Base-by-base conservation (phyloP, 176 grass and related monocot genomes). In the Oryza meridionalis region DNA sequence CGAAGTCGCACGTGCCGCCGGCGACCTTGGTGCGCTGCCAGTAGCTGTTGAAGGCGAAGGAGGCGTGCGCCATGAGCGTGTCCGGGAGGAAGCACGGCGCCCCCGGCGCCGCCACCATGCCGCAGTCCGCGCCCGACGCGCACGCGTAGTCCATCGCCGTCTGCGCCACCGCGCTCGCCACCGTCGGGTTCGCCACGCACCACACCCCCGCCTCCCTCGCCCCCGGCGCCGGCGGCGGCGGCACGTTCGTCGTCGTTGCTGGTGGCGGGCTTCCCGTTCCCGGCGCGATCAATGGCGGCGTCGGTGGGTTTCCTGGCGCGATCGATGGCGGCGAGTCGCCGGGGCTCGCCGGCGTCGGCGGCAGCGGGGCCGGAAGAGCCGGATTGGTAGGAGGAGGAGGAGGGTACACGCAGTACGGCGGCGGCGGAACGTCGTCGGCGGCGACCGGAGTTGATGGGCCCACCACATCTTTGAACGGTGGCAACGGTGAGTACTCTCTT, bases 21-120 rank as follows among this genome's bases (percentile, higher is more conserved):
- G 75, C 74, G 53, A 74, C 89, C 91, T 91, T 94, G 67, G 83
- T 73, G n/a, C 81, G 76, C 86, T 92, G 89, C 91, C 91, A 92
- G 70, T 90, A 94, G 85, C 89, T 94, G 77, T 97, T 97, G 76
- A 94, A 94, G 25, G 91, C 91, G 66, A 84, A 94, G 6, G 94
- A 94, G 9, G 91, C 91, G 38, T 92, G 91, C 10, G 91, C 83
- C 79, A 86, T 69, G 43, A 94, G 24, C 42, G 91, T 94, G 69
- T 90, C 75, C 15, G 94, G 94, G 27, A 91, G 86, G 77, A 84
- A 90, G 75, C 91, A 91, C 74, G 82, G 75, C 35, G 75, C 94
- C 29, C 69, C 84, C 11, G 86, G 63, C 69, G 65, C 64, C 69
- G 65, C 69, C 55, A 81, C 63, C 29, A 65, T 67, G 69, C 70